Evolutionary conservation across 345 rosid species (phyloP), one percentile per base, ranked within the genome.

Genomic region (Murraya koenigii): DNA sequence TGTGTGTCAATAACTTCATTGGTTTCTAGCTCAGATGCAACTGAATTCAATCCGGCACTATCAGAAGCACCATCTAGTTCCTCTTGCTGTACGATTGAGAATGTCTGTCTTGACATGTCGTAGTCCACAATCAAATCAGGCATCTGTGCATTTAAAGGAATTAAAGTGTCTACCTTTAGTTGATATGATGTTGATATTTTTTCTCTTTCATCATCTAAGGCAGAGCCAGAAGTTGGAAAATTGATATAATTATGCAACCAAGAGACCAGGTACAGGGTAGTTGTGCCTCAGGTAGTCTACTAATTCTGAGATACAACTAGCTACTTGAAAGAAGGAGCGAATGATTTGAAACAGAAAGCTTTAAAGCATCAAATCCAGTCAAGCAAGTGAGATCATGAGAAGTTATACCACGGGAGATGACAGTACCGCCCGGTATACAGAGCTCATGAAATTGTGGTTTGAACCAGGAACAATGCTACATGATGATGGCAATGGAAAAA

Each of bases 381-480:
- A 68, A 30, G 47, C 76, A 71, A 60, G 30, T 28, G 55, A 68
- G 80, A 60, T 66, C 44, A 78, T 11, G 9, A 82, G 79, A 75
- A 80, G 72, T 74, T 64, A 69, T 93, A 95, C 98, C 97, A 93
- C 93, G 38, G 97, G 95, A 82, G 98, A 95, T 41, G 98, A 95
- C 68, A 95, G 81, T 82, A 95, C 95, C 32, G 86, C 89, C 71
- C 93, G 91, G 82, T 92, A 95, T 38, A 84, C 79, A 44, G 90
- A 82, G 76, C 76, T 88, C 83, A 54, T 83, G 79, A 93, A 95
- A 77, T 89, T 87, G 66, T 90, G 97, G 88, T 95, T 95, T 66
- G 97, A 92, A 52, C 97, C 97, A 15, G 97, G 97, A 33, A 76
- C 81, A 5, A 93, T 80, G 80, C 86, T 86, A 74, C 94, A 88